Percentiles rank a stretch among this genome's conserved stretches.
phyloP scores from a whole-genome alignment of 2,329 filamentous ascomycete genomes.

The Claviceps maximensis region DNA sequence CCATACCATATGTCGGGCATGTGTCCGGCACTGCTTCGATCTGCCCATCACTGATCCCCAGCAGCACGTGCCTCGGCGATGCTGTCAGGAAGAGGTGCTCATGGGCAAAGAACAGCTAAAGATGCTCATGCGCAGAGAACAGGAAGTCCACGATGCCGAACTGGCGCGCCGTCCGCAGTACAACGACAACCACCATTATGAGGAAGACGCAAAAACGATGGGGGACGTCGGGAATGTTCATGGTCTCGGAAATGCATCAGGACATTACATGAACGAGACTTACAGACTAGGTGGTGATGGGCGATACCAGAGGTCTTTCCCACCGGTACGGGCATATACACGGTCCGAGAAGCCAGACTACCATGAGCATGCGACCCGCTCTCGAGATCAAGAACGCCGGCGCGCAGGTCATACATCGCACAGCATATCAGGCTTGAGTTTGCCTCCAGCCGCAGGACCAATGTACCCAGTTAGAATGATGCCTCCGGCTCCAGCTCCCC shows the following conservation, averaged over 20 bases:
- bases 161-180: slow-evolving; percentile 13
- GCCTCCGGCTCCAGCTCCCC: background rate
- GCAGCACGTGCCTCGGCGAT: slow-evolving; percentile 75
- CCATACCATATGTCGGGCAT: slow-evolving; percentile 69
- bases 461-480: slow-evolving; percentile 17
- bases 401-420: slow-evolving; percentile 34
- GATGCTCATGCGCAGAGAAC: slow-evolving; percentile 24
- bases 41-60: slow-evolving; percentile 63
- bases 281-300: slow-evolving; percentile 23
- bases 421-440: slow-evolving; percentile 18
- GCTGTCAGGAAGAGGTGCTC: slow-evolving; percentile 48
- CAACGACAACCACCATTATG: slow-evolving; percentile 25
- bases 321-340: background rate
- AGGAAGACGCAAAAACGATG: slow-evolving; percentile 20
- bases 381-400: slow-evolving; percentile 25
- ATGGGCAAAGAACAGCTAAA: too few relatives aligned
- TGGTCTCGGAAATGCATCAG: slow-evolving; percentile 37
- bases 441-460: slow-evolving; percentile 22
- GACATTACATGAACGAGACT: slow-evolving; percentile 49
- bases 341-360: slow-evolving; percentile 12
- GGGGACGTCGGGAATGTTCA: slow-evolving; percentile 23
- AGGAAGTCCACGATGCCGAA: slow-evolving; percentile 33
- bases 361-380: slow-evolving; percentile 32
- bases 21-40: slow-evolving; percentile 61
- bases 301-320: background rate